phyloP scores from a whole-genome alignment of 345 rosid genomes.

The Arabidopsis suecica region DNA sequence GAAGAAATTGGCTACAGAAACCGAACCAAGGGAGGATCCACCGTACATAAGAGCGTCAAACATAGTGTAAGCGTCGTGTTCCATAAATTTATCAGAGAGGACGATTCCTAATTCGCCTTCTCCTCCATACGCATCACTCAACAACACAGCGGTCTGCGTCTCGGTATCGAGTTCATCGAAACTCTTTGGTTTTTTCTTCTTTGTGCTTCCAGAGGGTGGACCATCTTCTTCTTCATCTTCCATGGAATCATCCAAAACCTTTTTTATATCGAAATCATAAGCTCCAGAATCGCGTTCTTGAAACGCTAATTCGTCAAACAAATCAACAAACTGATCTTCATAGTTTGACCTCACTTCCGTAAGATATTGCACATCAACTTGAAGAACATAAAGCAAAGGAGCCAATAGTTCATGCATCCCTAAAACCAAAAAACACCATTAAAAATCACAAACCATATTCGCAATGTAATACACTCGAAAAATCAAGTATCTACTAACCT shows the following conservation, averaged over 20 bases:
- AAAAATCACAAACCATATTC: neutral
- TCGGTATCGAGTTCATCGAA: conserved; percentile 83
- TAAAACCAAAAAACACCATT: conserved; percentile 38
- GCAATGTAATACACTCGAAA: neutral
- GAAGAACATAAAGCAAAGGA: conserved; percentile 91
- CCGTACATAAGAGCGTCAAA: conserved; percentile 93
- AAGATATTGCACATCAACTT: conserved; percentile 78
- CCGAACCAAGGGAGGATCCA: conserved; percentile 56
- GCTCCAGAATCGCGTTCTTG: conserved; percentile 67
- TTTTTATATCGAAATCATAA: conserved; percentile 78
- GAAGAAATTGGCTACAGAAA: conserved; percentile 83
- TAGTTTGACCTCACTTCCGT: conserved; percentile 75
- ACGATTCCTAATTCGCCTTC: conserved; percentile 96
- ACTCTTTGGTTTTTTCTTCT: conserved; percentile 59
- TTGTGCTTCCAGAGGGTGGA: conserved; percentile 53
- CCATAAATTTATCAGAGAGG: conserved; percentile 94
- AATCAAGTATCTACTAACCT: conserved; percentile 54
- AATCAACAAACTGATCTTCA: conserved; percentile 87
- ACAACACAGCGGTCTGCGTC: conserved; percentile 60
- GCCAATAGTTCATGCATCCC: conserved; percentile 99
- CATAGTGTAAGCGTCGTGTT: conserved; percentile 96
- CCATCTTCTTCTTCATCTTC: conserved; percentile 70
- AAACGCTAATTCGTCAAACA: conserved; percentile 79
- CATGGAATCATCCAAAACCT: conserved; percentile 68
- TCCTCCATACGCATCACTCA: conserved; percentile 92